Conservation (phyloP, 495 filamentous ascomycete species). For the Bacidia gigantensis region DNA sequence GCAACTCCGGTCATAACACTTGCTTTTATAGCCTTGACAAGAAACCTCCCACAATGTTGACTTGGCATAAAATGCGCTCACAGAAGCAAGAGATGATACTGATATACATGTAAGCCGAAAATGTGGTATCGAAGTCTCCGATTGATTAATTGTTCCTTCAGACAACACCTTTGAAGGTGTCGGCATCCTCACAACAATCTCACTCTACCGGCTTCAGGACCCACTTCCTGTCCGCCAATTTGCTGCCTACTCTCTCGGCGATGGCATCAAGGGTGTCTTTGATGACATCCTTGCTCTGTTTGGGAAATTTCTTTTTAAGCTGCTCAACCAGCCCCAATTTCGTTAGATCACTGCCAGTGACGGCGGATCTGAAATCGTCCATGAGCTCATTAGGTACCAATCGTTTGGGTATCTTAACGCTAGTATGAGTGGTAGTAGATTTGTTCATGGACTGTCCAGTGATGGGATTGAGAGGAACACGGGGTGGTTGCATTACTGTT, state of each 20-base stretch:
- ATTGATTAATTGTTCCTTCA: no score
- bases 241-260: slow-evolving; percentile 52
- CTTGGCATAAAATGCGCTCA: not conserved
- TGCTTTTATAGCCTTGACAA: no score
- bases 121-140: no score
- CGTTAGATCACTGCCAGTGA: slow-evolving; percentile 56
- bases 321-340: slow-evolving; percentile 66
- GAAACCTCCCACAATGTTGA: not conserved
- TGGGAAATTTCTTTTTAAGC: slow-evolving; percentile 63
- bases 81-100: not conserved
- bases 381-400: slow-evolving; percentile 47
- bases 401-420: slow-evolving; percentile 11
- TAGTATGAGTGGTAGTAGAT: not conserved
- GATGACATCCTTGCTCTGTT: slow-evolving; percentile 54
- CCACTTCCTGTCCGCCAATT: slow-evolving; percentile 53
- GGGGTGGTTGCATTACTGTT: slow-evolving; percentile 18
- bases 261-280: slow-evolving; percentile 57
- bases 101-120: not conserved
- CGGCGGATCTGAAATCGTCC: slow-evolving; percentile 54
- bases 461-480: slow-evolving; percentile 12
- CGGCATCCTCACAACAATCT: no score
- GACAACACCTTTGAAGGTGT: no score
- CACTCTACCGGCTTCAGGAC: slow-evolving; percentile 17
- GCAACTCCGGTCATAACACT: no score
- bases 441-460: slow-evolving; percentile 4